A percentile compares a stretch with the other conserved stretches of the same genome.
Evolutionary conservation across 805 yeast genomes (phyloP).

Genomic region (Henningerozyma blattae): DNA sequence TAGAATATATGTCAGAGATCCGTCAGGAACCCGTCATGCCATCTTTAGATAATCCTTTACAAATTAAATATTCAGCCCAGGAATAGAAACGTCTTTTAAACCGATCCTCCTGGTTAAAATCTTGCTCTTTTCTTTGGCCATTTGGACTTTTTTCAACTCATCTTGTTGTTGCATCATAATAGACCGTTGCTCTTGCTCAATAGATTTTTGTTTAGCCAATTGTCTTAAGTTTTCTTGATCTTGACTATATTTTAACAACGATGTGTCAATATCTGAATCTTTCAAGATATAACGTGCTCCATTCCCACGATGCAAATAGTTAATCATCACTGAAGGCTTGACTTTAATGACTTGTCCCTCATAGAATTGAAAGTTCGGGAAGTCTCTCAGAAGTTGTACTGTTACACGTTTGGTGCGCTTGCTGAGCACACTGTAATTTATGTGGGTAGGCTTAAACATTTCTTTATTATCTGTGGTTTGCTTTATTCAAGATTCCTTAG

Average conservation of each 20-base stretch:
- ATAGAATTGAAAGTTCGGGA: constrained; percentile 44
- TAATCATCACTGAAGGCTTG: constrained; percentile 73
- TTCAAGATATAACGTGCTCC: constrained; percentile 59
- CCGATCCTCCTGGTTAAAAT: not conserved
- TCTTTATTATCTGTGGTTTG: not conserved
- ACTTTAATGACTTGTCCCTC: constrained; percentile 68
- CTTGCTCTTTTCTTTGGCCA: not conserved
- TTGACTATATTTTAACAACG: constrained; percentile 6
- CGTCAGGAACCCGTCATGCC: too few species aligned
- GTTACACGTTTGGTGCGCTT: constrained; percentile 44
- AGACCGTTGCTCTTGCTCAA: not conserved
- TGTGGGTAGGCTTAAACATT: constrained; percentile 22
- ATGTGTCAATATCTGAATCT: constrained; percentile 16
- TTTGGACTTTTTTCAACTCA: not conserved
- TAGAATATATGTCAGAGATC: too few species aligned
- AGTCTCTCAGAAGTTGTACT: constrained; percentile 66
- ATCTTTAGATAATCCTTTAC: not conserved
- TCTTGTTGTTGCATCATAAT: not conserved
- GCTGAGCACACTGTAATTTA: constrained; percentile 34
- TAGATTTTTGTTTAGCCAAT: not conserved
- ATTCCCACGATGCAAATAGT: constrained; percentile 53
- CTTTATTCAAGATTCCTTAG: too few species aligned
- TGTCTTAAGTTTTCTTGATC: not conserved
- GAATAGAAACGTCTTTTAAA: constrained; percentile 2
- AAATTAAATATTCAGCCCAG: constrained; percentile 1